Base-by-base conservation (phyloP, 164 flowering plant genomes). In the Magnolia kwangsiensis region DNA sequence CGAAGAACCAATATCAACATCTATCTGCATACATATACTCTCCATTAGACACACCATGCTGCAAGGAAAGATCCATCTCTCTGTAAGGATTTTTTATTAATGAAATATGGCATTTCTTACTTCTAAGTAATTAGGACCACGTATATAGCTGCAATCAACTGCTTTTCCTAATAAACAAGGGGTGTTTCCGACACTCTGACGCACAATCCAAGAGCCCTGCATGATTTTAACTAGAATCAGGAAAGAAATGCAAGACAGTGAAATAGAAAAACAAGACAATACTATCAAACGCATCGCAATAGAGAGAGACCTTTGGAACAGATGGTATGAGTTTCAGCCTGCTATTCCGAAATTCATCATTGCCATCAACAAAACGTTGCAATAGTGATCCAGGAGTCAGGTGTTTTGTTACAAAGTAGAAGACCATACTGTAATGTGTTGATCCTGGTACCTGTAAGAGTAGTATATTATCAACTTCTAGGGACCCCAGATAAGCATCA, bases 131-230 rank as follows among this genome's bases (percentile, higher is more conserved):
- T 88, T 90, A 2, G 94, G 86, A 79, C 92, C 95, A 27, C 98
- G 98, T 67, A 93, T 93, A 81, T 96, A 96, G 85, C 88, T 96
- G 85, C 99, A 96, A 80, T 96, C 99, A 78, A 96, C 96, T 69
- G 98, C 98, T 84, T 94, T 96, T 23, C 99, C 98, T 73, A 96
- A 79, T 69, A 96, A 83, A 84, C 99, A 96, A 69, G 99, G 98
- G 23, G 98, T 92, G 81, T 97, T 91, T 76, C 99, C 99, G 83
- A 94, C 99, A 89, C 98, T 96, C 83, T 96, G 99, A 13, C 98
- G 95, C 68, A 96, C 99, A 83, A 96, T 93, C 98, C 99, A 96
- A 61, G 98, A 92, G 37, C 99, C 99, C 98, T 96, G 86, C 82
- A 85, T 50, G 58, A 81, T 78, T 67, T 51, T 14, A 49, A 51